Conservation (phyloP, 371 early-diverging fungal species). For the Actinomucor elegans region DNA sequence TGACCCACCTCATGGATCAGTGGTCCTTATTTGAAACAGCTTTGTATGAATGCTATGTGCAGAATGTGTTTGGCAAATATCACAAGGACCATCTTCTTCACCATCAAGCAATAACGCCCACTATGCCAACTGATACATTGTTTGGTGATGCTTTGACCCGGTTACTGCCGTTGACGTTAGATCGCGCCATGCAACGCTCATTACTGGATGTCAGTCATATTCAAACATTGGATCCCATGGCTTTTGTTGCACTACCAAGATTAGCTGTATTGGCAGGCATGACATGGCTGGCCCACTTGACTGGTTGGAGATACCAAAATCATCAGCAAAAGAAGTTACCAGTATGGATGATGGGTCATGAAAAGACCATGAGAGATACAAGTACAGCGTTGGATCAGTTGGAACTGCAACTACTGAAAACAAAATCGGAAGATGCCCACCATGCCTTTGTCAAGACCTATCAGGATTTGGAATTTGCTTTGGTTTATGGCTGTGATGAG, state of each 20-base stretch:
- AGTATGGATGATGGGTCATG: slow-evolving; percentile 10
- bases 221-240: slow-evolving; percentile 21
- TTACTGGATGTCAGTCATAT: slow-evolving; percentile 5
- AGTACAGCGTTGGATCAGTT: not conserved
- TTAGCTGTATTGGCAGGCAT: slow-evolving; percentile 29
- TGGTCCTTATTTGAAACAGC: slow-evolving; percentile 25
- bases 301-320: slow-evolving; percentile 15
- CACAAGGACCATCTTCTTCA: not conserved
- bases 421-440: slow-evolving; percentile 9
- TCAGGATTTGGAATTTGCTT: slow-evolving; percentile 3
- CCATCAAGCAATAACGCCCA: not conserved
- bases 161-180: slow-evolving; percentile 21
- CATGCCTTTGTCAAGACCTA: slow-evolving; percentile 11
- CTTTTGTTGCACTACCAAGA: slow-evolving; percentile 29
- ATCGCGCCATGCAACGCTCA: slow-evolving; percentile 13
- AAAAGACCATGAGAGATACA: not conserved
- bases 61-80: slow-evolving; percentile 24
- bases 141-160: slow-evolving; percentile 28
- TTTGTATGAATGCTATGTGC: slow-evolving; percentile 24
- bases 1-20: not conserved
- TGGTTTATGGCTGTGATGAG: slow-evolving; percentile 8
- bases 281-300: slow-evolving; percentile 24
- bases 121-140: not conserved
- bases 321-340: not conserved
- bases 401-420: not conserved